These are phyloP conservation scores for Trichoderma atroviride DNA, from an alignment of 2,329 filamentous ascomycete species.

Conservation along the genomic window DNA sequence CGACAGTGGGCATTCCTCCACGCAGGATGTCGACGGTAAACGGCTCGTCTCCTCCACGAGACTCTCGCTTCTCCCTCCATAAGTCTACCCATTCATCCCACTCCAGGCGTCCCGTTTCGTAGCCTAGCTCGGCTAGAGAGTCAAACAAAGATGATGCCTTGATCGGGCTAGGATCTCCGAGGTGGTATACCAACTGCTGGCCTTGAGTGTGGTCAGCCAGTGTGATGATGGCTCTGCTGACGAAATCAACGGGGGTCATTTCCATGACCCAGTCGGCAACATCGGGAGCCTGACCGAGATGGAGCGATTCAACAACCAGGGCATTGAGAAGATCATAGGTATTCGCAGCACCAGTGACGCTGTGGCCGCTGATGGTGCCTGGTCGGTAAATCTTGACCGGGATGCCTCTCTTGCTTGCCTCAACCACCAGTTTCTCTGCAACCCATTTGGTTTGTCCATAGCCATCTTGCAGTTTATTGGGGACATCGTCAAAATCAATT, in stretches of 20 bases:
- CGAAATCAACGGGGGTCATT: conserved; percentile 84
- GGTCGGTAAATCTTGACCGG: conserved; percentile 72
- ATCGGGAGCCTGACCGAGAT: conserved; percentile 69
- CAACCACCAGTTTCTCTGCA: conserved; percentile 72
- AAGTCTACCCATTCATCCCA: conserved; percentile 76
- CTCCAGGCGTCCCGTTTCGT: conserved; percentile 64
- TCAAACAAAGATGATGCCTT: conserved; percentile 67
- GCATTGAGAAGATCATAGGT: conserved; percentile 78
- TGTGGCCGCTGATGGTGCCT: conserved; percentile 79
- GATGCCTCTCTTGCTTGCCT: conserved; percentile 68
- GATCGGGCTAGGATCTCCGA: conserved; percentile 73
- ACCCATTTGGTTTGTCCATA: conserved; percentile 85
- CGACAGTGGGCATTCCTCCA: conserved; percentile 76
- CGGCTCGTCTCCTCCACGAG: conserved; percentile 67
- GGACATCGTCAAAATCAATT: conserved; percentile 68
- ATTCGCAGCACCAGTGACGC: conserved; percentile 72
- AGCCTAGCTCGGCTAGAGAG: conserved; percentile 67
- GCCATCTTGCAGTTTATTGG: conserved; percentile 68
- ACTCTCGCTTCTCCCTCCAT: conserved; percentile 72
- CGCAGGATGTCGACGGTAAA: conserved; percentile 80
- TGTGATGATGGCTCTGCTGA: conserved; percentile 72
- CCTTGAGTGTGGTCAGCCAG: conserved; percentile 65
- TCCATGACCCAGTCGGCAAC: conserved; percentile 77
- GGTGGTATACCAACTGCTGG: conserved; percentile 69
- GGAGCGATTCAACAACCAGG: conserved; percentile 74